A percentile compares a stretch with the other conserved stretches of the same genome.
phyloP scores from a whole-genome alignment of 345 rosid genomes.

The Brassica carinata region DNA sequence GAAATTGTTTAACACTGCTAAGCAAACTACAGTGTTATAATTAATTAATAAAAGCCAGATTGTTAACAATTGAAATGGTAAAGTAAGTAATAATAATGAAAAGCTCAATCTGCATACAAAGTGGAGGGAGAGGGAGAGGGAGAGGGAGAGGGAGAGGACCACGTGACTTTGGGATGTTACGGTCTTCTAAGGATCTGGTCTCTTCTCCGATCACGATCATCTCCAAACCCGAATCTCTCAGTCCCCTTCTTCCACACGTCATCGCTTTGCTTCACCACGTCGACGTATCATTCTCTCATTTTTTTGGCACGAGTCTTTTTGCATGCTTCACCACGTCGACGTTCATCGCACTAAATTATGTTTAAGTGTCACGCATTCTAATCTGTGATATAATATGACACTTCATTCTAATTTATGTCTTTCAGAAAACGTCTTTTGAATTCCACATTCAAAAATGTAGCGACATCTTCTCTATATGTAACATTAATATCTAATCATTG shows the following conservation, averaged over 20 bases:
- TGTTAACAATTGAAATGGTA: background rate
- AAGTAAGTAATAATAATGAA: slow-evolving; percentile 7
- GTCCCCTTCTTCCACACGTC: slow-evolving; percentile 28
- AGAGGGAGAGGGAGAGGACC: slow-evolving; percentile 17
- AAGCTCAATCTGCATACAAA: slow-evolving; percentile 32
- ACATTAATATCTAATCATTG: background rate
- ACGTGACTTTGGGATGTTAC: slow-evolving; percentile 42
- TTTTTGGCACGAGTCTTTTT: background rate
- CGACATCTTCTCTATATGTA: background rate
- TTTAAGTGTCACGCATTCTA: background rate
- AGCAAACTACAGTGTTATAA: slow-evolving; percentile 24
- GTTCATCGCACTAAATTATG: slow-evolving; percentile 3
- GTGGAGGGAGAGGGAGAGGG: background rate
- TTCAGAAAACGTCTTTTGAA: background rate
- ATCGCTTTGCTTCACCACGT: slow-evolving; percentile 28
- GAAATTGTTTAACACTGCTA: slow-evolving; percentile 16
- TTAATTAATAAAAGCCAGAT: background rate
- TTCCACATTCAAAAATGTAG: background rate
- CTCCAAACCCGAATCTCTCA: slow-evolving; percentile 22
- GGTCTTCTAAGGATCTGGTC: slow-evolving; percentile 44
- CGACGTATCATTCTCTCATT: slow-evolving; percentile 10
- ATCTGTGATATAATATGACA: background rate
- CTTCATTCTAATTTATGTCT: background rate
- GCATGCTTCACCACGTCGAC: no score
- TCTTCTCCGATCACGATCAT: slow-evolving; percentile 28